Evolutionary conservation across 208 protist genomes (phyloP).

Genomic region (Leishmania braziliensis): DNA sequence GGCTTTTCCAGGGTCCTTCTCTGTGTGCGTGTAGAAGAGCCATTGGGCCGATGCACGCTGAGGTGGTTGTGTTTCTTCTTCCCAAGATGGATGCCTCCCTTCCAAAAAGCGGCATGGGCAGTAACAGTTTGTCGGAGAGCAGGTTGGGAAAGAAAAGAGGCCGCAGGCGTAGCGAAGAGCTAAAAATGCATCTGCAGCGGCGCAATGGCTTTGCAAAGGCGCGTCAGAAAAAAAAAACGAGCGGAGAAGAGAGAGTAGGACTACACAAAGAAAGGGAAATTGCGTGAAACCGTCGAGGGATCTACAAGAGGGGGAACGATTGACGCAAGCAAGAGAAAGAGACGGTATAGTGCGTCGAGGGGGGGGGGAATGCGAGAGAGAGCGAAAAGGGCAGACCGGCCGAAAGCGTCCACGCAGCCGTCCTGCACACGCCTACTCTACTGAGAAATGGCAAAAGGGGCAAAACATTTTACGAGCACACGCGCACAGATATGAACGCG

Average conservation of each 20-base stretch:
- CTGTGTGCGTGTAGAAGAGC: not conserved
- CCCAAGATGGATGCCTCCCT: no score
- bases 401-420: not conserved
- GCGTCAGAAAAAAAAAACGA: not conserved
- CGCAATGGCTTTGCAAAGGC: not conserved
- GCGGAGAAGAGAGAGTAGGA: not conserved
- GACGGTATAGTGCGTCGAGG: not conserved
- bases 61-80: no score
- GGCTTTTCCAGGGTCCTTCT: not conserved
- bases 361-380: not conserved
- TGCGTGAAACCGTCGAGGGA: not conserved
- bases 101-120: no score
- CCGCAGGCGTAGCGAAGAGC: no score
- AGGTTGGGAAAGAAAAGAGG: no score
- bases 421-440: not conserved
- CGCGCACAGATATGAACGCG: not conserved
- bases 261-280: not conserved
- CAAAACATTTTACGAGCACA: not conserved
- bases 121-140: no score
- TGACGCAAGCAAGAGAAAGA: not conserved
- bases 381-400: not conserved
- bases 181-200: no score
- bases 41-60: no score
- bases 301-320: not conserved
- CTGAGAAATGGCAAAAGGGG: not conserved